These are phyloP conservation scores for Rhodosporidiobolus sp. DNA, from an alignment of 768 basidiomycete species.

Conservation along the genomic window DNA sequence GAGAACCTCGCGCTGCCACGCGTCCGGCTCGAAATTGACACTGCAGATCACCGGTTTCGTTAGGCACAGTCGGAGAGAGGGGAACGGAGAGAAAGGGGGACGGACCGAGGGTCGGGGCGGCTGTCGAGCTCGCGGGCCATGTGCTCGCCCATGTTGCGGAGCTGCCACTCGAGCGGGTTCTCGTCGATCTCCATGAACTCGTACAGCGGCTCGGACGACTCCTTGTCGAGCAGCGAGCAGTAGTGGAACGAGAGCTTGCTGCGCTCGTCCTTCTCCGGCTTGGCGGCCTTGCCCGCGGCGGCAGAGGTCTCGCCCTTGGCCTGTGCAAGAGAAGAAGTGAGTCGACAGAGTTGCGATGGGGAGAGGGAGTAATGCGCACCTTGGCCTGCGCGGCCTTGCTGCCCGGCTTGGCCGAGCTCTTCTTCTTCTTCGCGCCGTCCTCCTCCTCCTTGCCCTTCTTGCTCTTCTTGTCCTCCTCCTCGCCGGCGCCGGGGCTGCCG, in stretches of 20 bases:
- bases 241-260: slow-evolving; percentile 56
- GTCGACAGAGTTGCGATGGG: background rate
- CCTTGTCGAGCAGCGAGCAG: slow-evolving; percentile 56
- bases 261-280: slow-evolving; percentile 36
- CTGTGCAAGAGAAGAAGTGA: background rate
- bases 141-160: slow-evolving; percentile 65
- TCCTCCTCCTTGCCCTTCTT: slow-evolving; percentile 29
- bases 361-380: slow-evolving; percentile 3
- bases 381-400: slow-evolving; percentile 27
- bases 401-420: slow-evolving; percentile 32
- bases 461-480: slow-evolving; percentile 28
- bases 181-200: slow-evolving; percentile 53
- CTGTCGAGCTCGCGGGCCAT: slow-evolving; percentile 73
- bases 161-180: slow-evolving; percentile 63
- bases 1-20: slow-evolving; percentile 65
- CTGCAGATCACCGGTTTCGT: slow-evolving; percentile 44
- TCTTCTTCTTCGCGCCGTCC: slow-evolving; percentile 37
- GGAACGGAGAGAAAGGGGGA: too few relatives aligned
- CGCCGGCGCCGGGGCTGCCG: slow-evolving; percentile 6
- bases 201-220: slow-evolving; percentile 24
- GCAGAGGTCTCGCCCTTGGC: slow-evolving; percentile 22
- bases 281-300: background rate
- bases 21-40: slow-evolving; percentile 65
- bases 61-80: too few relatives aligned
- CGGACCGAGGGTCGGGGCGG: slow-evolving; percentile 51